Base-by-base conservation (phyloP, 257 asterid species). In the Salvia rosmarinus region DNA sequence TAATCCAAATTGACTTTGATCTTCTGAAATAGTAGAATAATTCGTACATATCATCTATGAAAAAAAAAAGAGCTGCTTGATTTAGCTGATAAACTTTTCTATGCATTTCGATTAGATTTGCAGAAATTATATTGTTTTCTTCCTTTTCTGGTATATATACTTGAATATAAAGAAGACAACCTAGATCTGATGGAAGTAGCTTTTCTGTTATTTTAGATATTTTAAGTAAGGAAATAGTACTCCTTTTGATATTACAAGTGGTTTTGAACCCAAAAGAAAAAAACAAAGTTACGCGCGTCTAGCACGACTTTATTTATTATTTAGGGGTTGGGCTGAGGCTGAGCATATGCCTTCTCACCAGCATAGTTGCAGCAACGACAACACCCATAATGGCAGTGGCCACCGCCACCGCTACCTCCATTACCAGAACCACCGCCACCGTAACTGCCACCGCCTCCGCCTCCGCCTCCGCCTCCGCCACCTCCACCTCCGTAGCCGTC, bases 291-390 rank as follows among this genome's bases (percentile, higher is more conserved):
- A 5, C n/a, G n/a, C n/a, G n/a, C 9, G 1, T 37, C 2, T 37
- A 10, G 8, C 17, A 23, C 4, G 17, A 23, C 30, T 4, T 55
- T 9, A 21, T 3, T 20, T 20, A 0, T 11, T 11, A 39, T 8
- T 21, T 55, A 55, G 9, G 61, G 37, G 1, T 55, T 23, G 10
- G 35, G 9, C 3, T 23, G 37, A 11, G 61, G 35, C 23, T 0
- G 61, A 23, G 37, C n/a, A 10, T 54, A 17, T 7, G 35, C 37
- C 14, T 55, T 25, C 17, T 55, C 37, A 55, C 44, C 44, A 39
- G 44, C 12, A 39, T 21, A 52, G 60, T 7, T 52, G 60, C 68
- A 62, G 34, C 68, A 62, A 6, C 68, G 68, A 37, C 68, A 62
- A 12, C 68, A 62, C 0, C 68, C 68, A 40, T 19, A 11, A 17